Conservation (phyloP, 768 basidiomycete genomes). For the Mycena kentingensis region DNA sequence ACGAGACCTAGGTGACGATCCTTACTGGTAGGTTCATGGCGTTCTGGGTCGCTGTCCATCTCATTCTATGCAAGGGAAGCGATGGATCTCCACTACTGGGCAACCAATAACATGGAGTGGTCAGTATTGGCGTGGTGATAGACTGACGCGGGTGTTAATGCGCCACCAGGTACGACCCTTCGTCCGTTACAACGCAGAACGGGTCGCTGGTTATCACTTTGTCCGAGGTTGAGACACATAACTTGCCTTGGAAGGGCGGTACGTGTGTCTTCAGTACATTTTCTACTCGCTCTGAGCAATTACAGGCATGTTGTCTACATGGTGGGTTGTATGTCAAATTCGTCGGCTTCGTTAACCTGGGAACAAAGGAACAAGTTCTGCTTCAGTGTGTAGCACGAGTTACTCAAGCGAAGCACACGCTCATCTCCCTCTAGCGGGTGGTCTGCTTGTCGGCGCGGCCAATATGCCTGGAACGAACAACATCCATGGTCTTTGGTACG, state of each 20-base stretch:
- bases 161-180: constrained; percentile 76
- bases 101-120: constrained; percentile 33
- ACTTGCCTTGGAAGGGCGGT: constrained; percentile 65
- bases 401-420: too few species aligned
- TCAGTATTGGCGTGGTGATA: too few species aligned
- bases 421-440: too few species aligned
- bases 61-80: constrained; percentile 64
- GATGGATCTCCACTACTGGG: constrained; percentile 77
- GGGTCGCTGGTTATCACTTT: constrained; percentile 79
- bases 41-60: constrained; percentile 51
- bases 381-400: too few species aligned
- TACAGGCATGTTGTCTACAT: constrained; percentile 65
- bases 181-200: constrained; percentile 66
- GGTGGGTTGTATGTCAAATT: too few species aligned
- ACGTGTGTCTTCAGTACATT: neutral
- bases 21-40: constrained; percentile 69
- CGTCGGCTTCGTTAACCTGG: too few species aligned
- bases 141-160: neutral
- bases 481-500: constrained; percentile 1
- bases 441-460: constrained; percentile 68
- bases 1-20: constrained; percentile 56
- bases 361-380: constrained; percentile 98
- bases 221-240: constrained; percentile 62
- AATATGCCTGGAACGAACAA: constrained; percentile 68
- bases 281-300: constrained; percentile 18